These are phyloP conservation scores for Cardiospermum halicacabum DNA, from an alignment of 345 rosid species.

Conservation along the genomic window DNA sequence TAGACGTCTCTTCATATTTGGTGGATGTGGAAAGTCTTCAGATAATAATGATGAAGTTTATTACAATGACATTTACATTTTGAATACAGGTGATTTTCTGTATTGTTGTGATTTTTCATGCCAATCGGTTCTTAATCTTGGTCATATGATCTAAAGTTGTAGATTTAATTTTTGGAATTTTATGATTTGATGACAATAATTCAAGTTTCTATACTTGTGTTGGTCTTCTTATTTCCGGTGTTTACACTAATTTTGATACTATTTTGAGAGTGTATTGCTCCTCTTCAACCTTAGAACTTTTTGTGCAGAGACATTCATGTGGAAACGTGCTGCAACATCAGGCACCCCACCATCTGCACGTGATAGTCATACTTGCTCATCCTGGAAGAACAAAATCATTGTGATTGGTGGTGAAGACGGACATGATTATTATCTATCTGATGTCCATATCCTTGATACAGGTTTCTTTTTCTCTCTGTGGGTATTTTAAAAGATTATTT, in stretches of 20 bases:
- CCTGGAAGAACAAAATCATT: conserved; percentile 83
- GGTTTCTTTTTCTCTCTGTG: conserved; percentile 35
- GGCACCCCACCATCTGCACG: conserved; percentile 90
- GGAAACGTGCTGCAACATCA: conserved; percentile 70
- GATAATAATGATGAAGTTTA: conserved; percentile 63
- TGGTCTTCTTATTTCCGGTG: not conserved
- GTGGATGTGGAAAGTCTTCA: conserved; percentile 87
- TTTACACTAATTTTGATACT: not conserved
- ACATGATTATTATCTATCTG: conserved; percentile 85
- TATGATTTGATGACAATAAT: not conserved
- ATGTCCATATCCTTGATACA: conserved; percentile 92
- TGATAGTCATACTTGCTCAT: conserved; percentile 95
- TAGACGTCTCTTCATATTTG: conserved; percentile 80
- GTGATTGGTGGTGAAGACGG: conserved; percentile 98
- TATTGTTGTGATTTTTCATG: not conserved
- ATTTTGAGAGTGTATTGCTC: not conserved
- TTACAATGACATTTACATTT: conserved; percentile 79
- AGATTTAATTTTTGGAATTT: not conserved
- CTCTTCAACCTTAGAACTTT: conserved; percentile 1
- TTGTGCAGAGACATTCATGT: conserved; percentile 81
- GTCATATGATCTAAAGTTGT: not conserved
- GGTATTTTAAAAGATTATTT: not conserved
- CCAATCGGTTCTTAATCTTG: not conserved
- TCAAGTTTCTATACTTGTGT: not conserved
- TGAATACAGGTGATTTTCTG: conserved; percentile 71